Percentiles rank a stretch among this genome's conserved stretches.
These are phyloP conservation scores for Coniochaeta ligniaria DNA, from an alignment of 2,329 filamentous ascomycete genomes.

Conservation along the genomic window DNA sequence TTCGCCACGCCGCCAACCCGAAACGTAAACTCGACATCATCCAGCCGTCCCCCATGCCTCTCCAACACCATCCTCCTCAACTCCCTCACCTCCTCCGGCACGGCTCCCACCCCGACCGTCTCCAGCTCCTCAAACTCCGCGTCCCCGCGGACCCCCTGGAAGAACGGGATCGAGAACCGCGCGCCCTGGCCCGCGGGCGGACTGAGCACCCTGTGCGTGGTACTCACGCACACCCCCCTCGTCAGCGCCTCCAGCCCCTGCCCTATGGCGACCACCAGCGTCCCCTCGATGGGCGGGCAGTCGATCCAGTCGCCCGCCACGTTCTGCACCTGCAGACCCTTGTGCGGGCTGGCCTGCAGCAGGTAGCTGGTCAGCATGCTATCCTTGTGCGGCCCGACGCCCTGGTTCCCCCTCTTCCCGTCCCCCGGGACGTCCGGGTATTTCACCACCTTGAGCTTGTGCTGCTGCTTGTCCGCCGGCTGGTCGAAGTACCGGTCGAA, in stretches of 20 bases:
- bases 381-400: constrained; percentile 77
- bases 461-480: constrained; percentile 51
- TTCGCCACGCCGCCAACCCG: constrained; percentile 58
- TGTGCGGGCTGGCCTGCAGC: constrained; percentile 70
- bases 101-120: constrained; percentile 43
- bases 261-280: constrained; percentile 80
- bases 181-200: constrained; percentile 63
- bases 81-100: constrained; percentile 56
- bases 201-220: constrained; percentile 77
- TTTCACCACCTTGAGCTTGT: constrained; percentile 86
- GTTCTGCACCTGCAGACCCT: constrained; percentile 78
- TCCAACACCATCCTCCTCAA: constrained; percentile 53
- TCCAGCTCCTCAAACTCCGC: constrained; percentile 73
- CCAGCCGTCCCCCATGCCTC: constrained; percentile 43
- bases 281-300: constrained; percentile 66
- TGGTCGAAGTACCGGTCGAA: constrained; percentile 74
- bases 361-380: constrained; percentile 78
- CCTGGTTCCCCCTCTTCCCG: constrained; percentile 27
- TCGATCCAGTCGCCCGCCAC: constrained; percentile 73
- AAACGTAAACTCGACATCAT: constrained; percentile 86
- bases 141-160: constrained; percentile 77
- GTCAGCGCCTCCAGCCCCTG: constrained; percentile 84
- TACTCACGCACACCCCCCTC: constrained; percentile 72
- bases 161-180: constrained; percentile 77
- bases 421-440: constrained; percentile 69